Conservation (phyloP, 192 early-diverging fungal species). For the Geranomyces michiganensis region DNA sequence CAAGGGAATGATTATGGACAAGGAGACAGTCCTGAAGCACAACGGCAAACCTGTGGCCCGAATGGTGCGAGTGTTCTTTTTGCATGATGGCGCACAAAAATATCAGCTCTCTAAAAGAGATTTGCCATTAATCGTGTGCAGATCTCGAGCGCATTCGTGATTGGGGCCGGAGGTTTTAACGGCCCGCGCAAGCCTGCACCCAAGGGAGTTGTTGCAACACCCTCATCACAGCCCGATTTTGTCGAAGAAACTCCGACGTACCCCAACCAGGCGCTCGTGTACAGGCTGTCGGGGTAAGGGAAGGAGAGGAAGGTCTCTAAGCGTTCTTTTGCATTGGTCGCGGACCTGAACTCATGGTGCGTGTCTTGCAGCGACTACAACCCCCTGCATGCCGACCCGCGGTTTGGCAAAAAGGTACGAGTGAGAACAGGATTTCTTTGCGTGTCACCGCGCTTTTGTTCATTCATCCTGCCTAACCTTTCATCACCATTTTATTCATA, state of each 20-base stretch:
- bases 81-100: too few species aligned
- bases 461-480: too few species aligned
- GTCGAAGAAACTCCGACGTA: slow-evolving; percentile 48
- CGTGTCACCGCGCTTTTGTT: too few species aligned
- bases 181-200: slow-evolving; percentile 69
- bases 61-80: slow-evolving; percentile 43
- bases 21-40: slow-evolving; percentile 51
- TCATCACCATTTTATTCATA: too few species aligned
- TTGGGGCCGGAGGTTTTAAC: slow-evolving; percentile 70
- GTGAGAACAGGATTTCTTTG: too few species aligned
- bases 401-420: slow-evolving; percentile 52
- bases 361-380: slow-evolving; percentile 74
- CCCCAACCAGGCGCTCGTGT: slow-evolving; percentile 66
- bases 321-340: too few species aligned
- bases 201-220: slow-evolving; percentile 39
- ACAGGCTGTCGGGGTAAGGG: slow-evolving; percentile 70
- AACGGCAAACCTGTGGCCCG: slow-evolving; percentile 32
- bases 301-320: neutral
- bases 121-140: slow-evolving; percentile 31
- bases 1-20: slow-evolving; percentile 72
- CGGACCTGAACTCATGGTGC: too few species aligned
- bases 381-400: slow-evolving; percentile 73
- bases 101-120: too few species aligned
- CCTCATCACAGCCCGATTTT: slow-evolving; percentile 64
- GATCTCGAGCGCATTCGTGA: slow-evolving; percentile 65